phyloP scores from a whole-genome alignment of 192 early-diverging fungal species.

The Glomus cerebriforme region DNA sequence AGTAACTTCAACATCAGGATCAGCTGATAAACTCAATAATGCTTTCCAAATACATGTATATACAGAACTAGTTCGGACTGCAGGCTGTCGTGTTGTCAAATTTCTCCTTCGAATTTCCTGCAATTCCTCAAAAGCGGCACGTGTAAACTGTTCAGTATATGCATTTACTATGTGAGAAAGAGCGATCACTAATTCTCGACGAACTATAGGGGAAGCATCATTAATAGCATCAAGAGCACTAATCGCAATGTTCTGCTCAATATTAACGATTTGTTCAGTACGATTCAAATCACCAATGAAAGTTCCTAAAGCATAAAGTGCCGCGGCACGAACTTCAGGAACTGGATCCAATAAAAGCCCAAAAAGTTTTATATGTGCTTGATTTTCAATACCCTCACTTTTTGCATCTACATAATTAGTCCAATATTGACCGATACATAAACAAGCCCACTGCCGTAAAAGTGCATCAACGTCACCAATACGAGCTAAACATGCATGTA shows the following conservation, averaged over 20 bases:
- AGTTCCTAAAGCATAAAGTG: constrained; percentile 78
- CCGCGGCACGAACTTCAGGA: constrained; percentile 81
- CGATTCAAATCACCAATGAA: constrained; percentile 73
- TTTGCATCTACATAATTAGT: constrained; percentile 75
- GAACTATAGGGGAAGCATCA: constrained; percentile 89
- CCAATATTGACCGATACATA: constrained; percentile 88
- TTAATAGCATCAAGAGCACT: constrained; percentile 63
- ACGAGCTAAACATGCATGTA: constrained; percentile 66
- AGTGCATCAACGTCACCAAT: constrained; percentile 72
- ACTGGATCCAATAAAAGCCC: constrained; percentile 65
- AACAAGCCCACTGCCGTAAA: constrained; percentile 85
- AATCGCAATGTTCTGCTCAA: constrained; percentile 75
- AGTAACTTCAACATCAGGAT: constrained; percentile 80
- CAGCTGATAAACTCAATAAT: constrained; percentile 76
- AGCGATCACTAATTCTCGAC: constrained; percentile 80
- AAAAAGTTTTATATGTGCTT: constrained; percentile 64
- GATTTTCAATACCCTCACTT: constrained; percentile 58
- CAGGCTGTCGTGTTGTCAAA: constrained; percentile 33
- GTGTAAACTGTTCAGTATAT: constrained; percentile 64
- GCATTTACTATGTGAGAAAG: constrained; percentile 75
- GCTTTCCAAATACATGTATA: constrained; percentile 80
- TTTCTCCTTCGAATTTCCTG: constrained; percentile 46
- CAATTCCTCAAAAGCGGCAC: constrained; percentile 59
- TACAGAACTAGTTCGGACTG: constrained; percentile 50
- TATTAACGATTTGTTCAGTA: constrained; percentile 67